phyloP scores from a whole-genome alignment of 2,329 filamentous ascomycete genomes.

The Achaetomium macrosporum region DNA sequence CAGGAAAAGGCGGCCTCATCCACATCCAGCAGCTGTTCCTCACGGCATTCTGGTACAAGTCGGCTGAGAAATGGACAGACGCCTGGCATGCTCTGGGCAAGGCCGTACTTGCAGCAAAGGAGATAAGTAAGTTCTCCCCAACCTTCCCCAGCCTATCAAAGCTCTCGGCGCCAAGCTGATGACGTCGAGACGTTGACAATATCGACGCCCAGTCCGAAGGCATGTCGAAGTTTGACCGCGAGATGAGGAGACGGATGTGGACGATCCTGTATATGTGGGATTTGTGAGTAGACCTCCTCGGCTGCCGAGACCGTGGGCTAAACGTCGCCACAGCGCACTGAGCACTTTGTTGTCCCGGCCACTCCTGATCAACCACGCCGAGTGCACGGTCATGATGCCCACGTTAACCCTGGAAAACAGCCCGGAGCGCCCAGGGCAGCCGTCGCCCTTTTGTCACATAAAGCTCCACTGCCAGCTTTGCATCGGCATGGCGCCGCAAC shows the following conservation, averaged over 20 bases:
- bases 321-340: constrained; percentile 32
- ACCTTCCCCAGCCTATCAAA: not conserved
- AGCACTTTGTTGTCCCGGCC: constrained; percentile 38
- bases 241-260: constrained; percentile 43
- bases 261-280: constrained; percentile 43
- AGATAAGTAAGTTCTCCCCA: constrained; percentile 33
- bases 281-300: constrained; percentile 32
- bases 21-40: constrained; percentile 47
- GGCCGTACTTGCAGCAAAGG: constrained; percentile 43
- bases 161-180: constrained; percentile 11
- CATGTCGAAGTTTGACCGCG: constrained; percentile 40
- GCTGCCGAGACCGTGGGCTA: not conserved
- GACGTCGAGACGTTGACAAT: constrained; percentile 34
- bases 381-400: constrained; percentile 35
- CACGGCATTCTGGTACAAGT: constrained; percentile 41
- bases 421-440: constrained; percentile 27
- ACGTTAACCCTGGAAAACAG: constrained; percentile 34
- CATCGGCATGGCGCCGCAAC: constrained; percentile 17
- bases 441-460: constrained; percentile 41
- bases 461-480: constrained; percentile 35
- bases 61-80: constrained; percentile 41
- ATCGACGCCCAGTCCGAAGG: constrained; percentile 30
- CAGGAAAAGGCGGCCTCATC: constrained; percentile 38
- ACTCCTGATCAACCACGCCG: constrained; percentile 37
- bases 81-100: constrained; percentile 42